These are phyloP conservation scores for Butyriboletus loyo DNA, from an alignment of 768 basidiomycete species.

Conservation along the genomic window DNA sequence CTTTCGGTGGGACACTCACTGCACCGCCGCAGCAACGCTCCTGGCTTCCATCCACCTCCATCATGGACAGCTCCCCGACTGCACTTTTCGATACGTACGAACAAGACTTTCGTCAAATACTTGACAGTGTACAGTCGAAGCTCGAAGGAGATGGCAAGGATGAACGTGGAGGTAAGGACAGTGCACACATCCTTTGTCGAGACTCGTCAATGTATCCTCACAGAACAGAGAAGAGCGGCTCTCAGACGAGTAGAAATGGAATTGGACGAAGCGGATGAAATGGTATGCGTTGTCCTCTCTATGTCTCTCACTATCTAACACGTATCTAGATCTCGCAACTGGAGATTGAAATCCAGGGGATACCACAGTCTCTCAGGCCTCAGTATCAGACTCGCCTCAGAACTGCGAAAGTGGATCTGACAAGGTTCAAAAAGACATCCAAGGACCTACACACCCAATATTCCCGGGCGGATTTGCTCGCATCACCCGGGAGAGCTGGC, in stretches of 20 bases:
- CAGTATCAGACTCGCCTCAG: conserved; percentile 76
- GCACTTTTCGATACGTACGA: conserved; percentile 90
- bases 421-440: conserved; percentile 75
- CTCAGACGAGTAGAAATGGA: conserved; percentile 90
- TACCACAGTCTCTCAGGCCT: conserved; percentile 79
- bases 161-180: conserved; percentile 62
- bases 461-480: conserved; percentile 77
- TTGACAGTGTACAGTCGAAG: conserved; percentile 71
- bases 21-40: conserved; percentile 17
- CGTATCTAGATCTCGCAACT: conserved; percentile 85
- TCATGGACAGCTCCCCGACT: conserved; percentile 81
- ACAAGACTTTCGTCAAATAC: conserved; percentile 84
- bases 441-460: conserved; percentile 69
- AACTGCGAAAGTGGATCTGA: conserved; percentile 70
- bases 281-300: conserved; percentile 48
- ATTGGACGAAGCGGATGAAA: conserved; percentile 97
- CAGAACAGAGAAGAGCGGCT: conserved; percentile 80
- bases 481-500: conserved; percentile 38
- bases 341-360: conserved; percentile 97
- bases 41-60: conserved; percentile 5
- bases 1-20: conserved; percentile 17
- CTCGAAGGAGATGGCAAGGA: conserved; percentile 68
- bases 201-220: not conserved
- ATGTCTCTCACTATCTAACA: conserved; percentile 1
- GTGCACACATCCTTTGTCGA: not conserved